Evolutionary conservation across 2,329 filamentous ascomycete species (phyloP).

Genomic region (Pyrenophora tritici-repentis): DNA sequence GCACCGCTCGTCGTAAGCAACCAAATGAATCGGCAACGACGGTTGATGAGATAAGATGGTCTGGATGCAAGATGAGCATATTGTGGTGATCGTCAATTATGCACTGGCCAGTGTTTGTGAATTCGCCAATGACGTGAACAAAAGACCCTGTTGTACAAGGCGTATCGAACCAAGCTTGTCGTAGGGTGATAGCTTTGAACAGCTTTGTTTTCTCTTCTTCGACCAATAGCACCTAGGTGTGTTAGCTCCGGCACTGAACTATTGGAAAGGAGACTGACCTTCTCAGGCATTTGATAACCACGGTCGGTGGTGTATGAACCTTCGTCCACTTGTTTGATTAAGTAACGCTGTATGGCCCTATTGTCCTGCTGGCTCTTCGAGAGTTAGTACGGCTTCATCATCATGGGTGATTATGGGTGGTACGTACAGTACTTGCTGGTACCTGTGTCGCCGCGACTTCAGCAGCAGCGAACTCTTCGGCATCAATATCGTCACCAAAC

Average conservation of each 20-base stretch:
- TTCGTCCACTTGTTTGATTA: constrained; percentile 75
- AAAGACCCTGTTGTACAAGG: constrained; percentile 74
- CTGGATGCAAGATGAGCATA: constrained; percentile 89
- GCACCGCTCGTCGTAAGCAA: constrained; percentile 85
- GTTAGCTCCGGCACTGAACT: constrained; percentile 22
- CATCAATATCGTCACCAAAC: constrained; percentile 73
- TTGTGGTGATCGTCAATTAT: constrained; percentile 81
- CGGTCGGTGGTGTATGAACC: constrained; percentile 68
- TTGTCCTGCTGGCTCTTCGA: constrained; percentile 68
- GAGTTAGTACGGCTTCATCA: constrained; percentile 62
- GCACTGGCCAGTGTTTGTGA: constrained; percentile 72
- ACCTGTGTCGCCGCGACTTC: constrained; percentile 76
- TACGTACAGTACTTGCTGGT: constrained; percentile 59
- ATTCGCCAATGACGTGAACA: constrained; percentile 84
- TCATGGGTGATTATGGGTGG: constrained; percentile 26
- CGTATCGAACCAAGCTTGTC: constrained; percentile 86
- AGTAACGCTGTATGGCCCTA: constrained; percentile 83
- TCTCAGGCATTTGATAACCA: constrained; percentile 67
- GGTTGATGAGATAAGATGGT: constrained; percentile 92
- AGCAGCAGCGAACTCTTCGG: constrained; percentile 69
- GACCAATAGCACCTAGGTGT: constrained; percentile 74
- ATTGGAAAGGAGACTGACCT: constrained; percentile 58
- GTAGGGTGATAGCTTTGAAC: constrained; percentile 72
- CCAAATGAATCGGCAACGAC: constrained; percentile 96
- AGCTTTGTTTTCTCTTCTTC: constrained; percentile 74